A percentile compares a stretch with the other conserved stretches of the same genome.
Conservation (phyloP, 768 basidiomycete genomes). For the Kondoa malvinella region DNA sequence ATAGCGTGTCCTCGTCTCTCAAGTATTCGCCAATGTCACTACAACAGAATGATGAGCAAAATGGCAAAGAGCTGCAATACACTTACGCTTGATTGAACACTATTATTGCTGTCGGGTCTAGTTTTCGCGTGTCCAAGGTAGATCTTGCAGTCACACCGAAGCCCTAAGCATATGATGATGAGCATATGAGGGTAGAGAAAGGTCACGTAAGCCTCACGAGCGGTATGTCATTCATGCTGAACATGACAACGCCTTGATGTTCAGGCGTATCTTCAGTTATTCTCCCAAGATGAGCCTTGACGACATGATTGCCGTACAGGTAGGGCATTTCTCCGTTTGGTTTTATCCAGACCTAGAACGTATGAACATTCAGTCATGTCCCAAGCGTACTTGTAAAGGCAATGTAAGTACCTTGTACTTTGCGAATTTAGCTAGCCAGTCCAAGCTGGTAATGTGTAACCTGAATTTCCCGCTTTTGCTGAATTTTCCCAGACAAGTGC, state of each 20-base stretch:
- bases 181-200: neutral
- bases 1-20: slow-evolving; percentile 45
- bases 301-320: slow-evolving; percentile 93
- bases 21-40: slow-evolving; percentile 97
- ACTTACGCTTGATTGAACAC: slow-evolving; percentile 94
- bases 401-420: slow-evolving; percentile 67
- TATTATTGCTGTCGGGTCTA: slow-evolving; percentile 91
- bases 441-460: slow-evolving; percentile 81
- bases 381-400: neutral
- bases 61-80: slow-evolving; percentile 10
- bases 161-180: slow-evolving; percentile 41
- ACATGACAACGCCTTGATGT: slow-evolving; percentile 94
- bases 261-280: slow-evolving; percentile 98
- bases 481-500: slow-evolving; percentile 96
- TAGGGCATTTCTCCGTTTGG: slow-evolving; percentile 99
- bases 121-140: slow-evolving; percentile 85
- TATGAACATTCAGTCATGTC: neutral
- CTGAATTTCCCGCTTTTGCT: slow-evolving; percentile 95
- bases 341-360: slow-evolving; percentile 82
- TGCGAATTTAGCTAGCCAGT: slow-evolving; percentile 85
- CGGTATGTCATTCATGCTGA: slow-evolving; percentile 86
- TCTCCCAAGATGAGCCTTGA: slow-evolving; percentile 95
- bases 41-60: slow-evolving; percentile 14
- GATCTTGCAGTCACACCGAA: slow-evolving; percentile 95
- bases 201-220: slow-evolving; percentile 41